A percentile compares a stretch with the other conserved stretches of the same genome.
These are phyloP conservation scores for Mycena venus DNA, from an alignment of 768 basidiomycete genomes.

Conservation along the genomic window DNA sequence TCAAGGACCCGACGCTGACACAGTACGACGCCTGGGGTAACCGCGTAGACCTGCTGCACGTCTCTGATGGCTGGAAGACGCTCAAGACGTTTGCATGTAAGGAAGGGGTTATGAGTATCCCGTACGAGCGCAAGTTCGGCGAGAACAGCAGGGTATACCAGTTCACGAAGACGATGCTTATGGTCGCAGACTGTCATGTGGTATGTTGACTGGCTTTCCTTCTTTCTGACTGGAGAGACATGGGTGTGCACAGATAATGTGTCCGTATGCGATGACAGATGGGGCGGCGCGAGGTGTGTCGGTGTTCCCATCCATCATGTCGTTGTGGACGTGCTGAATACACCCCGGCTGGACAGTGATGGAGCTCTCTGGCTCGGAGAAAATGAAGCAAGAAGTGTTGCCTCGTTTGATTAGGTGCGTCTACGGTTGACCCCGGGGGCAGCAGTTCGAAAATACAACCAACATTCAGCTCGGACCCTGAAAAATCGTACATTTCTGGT, in stretches of 20 bases:
- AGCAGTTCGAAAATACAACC: neutral
- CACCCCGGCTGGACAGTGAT: slow-evolving; percentile 54
- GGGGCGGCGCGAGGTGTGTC: slow-evolving; percentile 72
- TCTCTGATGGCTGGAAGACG: slow-evolving; percentile 80
- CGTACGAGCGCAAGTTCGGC: slow-evolving; percentile 73
- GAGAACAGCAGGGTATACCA: slow-evolving; percentile 74
- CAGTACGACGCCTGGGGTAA: slow-evolving; percentile 87
- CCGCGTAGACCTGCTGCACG: slow-evolving; percentile 71
- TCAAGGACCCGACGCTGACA: slow-evolving; percentile 64
- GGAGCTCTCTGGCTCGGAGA: slow-evolving; percentile 71
- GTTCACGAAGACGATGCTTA: slow-evolving; percentile 75
- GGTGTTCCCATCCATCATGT: neutral
- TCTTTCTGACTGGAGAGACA: neutral
- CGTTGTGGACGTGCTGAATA: neutral
- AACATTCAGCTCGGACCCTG: slow-evolving; percentile 67
- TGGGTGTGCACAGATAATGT: slow-evolving; percentile 63
- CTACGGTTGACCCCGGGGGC: neutral
- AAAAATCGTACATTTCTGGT: slow-evolving; percentile 75
- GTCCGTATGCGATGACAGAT: slow-evolving; percentile 86
- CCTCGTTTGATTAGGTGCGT: slow-evolving; percentile 72
- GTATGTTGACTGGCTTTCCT: slow-evolving; percentile 33
- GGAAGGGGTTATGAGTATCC: slow-evolving; percentile 77
- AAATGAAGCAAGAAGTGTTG: slow-evolving; percentile 70
- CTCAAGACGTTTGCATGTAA: slow-evolving; percentile 73
- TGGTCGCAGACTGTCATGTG: slow-evolving; percentile 73